Conservation (phyloP, 2,329 filamentous ascomycete species). For the Fusarium udum region DNA sequence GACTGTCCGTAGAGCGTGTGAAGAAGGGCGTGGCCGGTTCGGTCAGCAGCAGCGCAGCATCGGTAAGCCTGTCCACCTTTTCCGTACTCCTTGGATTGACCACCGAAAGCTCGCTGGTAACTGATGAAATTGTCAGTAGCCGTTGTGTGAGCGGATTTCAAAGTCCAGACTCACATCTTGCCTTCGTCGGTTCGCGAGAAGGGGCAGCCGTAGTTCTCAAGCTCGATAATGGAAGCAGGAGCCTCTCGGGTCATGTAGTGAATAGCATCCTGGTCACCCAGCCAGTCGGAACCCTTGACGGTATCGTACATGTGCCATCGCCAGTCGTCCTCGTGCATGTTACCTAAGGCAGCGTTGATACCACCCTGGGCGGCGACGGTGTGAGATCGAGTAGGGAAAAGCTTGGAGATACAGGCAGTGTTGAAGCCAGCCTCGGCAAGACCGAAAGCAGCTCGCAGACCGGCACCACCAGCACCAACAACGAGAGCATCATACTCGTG, state of each 20-base stretch:
- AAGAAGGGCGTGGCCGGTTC: conserved; percentile 95
- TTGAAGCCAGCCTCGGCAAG: conserved; percentile 90
- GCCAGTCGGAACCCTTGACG: conserved; percentile 97
- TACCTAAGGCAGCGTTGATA: conserved; percentile 88
- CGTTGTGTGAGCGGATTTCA: background rate
- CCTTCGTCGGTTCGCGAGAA: conserved; percentile 97
- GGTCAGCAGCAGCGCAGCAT: conserved; percentile 94
- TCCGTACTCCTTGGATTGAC: conserved; percentile 92
- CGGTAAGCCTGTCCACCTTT: conserved; percentile 98
- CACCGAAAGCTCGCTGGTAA: conserved; percentile 98
- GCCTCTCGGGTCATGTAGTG: conserved; percentile 99
- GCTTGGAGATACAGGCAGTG: conserved; percentile 87
- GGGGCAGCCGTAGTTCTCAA: conserved; percentile 97
- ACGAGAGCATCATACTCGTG: conserved; percentile 99
- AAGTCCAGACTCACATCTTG: conserved; percentile 73
- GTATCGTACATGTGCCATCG: conserved; percentile 99
- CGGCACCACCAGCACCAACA: conserved; percentile 83
- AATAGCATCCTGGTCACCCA: conserved; percentile 96
- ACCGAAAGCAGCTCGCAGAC: conserved; percentile 84
- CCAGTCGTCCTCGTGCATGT: conserved; percentile 99
- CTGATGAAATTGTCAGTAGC: conserved; percentile 53
- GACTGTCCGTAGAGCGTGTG: conserved; percentile 99
- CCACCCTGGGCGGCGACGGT: conserved; percentile 85
- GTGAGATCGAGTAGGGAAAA: conserved; percentile 86
- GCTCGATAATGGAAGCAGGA: conserved; percentile 88